phyloP scores from a whole-genome alignment of 176 grass and related monocot genomes.

The Stipa capillata region DNA sequence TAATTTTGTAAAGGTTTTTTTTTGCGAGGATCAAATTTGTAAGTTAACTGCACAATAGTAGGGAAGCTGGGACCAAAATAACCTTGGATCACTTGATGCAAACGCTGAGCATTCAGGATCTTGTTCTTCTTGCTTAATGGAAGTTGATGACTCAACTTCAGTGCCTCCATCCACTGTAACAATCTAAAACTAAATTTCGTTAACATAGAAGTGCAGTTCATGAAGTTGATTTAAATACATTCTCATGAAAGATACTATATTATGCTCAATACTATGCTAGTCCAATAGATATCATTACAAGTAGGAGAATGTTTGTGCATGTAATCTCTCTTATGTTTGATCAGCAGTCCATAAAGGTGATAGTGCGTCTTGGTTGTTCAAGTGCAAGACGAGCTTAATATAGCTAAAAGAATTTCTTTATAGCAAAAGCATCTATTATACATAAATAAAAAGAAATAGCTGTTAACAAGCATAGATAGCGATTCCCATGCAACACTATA shows the following conservation, averaged over 20 bases:
- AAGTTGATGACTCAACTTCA: conserved; percentile 25
- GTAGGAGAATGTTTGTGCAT: background rate
- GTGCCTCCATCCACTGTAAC: conserved; percentile 15
- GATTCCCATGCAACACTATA: background rate
- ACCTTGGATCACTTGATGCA: conserved; percentile 34
- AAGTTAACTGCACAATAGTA: background rate
- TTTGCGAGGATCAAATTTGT: background rate
- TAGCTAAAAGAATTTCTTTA: background rate
- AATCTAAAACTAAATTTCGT: conserved; percentile 36
- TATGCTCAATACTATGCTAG: background rate
- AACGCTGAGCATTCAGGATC: conserved; percentile 23
- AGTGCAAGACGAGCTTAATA: background rate
- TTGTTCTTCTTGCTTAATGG: conserved; percentile 31
- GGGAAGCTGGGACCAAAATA: background rate
- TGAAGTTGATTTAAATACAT: conserved; percentile 8
- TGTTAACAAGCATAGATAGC: background rate
- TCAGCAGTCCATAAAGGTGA: background rate
- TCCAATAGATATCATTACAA: background rate
- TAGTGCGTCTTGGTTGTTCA: background rate
- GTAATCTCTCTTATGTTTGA: background rate
- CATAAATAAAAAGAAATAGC: conserved; percentile 15
- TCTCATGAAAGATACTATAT: background rate
- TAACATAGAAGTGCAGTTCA: conserved; percentile 18
- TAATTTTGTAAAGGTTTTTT: too few relatives aligned
- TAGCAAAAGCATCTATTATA: background rate